Conservation (phyloP, 2,329 filamentous ascomycete genomes). For the Coniochaeta sp. region DNA sequence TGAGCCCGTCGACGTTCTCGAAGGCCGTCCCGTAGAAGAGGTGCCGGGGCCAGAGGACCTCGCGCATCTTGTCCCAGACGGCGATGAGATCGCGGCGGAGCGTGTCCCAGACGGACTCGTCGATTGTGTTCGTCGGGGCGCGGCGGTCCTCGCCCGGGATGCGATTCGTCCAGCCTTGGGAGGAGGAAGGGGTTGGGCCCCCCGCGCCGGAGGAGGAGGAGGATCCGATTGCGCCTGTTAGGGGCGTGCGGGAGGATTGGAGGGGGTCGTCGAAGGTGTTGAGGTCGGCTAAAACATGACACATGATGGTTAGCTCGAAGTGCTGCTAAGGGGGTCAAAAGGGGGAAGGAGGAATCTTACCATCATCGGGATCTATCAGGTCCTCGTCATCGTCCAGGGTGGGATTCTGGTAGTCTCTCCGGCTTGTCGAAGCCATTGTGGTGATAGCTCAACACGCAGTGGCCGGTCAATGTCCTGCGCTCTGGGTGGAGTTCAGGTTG, state of each 20-base stretch:
- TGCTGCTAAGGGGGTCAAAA: not conserved
- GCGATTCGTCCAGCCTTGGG: conserved; percentile 52
- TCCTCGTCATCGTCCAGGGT: conserved; percentile 60
- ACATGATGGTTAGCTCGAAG: not conserved
- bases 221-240: conserved; percentile 76
- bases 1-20: conserved; percentile 43
- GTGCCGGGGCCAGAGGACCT: conserved; percentile 94
- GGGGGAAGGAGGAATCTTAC: conserved; percentile 31
- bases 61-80: conserved; percentile 96
- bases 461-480: too few species aligned
- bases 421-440: conserved; percentile 37
- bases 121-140: conserved; percentile 86
- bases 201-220: conserved; percentile 30
- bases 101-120: conserved; percentile 97
- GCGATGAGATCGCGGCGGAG: conserved; percentile 83
- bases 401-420: conserved; percentile 49
- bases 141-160: conserved; percentile 90
- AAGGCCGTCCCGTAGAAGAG: conserved; percentile 67
- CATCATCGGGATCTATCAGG: conserved; percentile 72
- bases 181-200: conserved; percentile 1
- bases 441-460: not conserved
- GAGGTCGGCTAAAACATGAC: conserved; percentile 62
- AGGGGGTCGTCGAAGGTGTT: conserved; percentile 91
- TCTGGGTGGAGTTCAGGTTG: too few species aligned
- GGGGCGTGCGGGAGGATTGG: conserved; percentile 63